phyloP scores from a whole-genome alignment of 805 yeast species.

The Myxozyma udenii region DNA sequence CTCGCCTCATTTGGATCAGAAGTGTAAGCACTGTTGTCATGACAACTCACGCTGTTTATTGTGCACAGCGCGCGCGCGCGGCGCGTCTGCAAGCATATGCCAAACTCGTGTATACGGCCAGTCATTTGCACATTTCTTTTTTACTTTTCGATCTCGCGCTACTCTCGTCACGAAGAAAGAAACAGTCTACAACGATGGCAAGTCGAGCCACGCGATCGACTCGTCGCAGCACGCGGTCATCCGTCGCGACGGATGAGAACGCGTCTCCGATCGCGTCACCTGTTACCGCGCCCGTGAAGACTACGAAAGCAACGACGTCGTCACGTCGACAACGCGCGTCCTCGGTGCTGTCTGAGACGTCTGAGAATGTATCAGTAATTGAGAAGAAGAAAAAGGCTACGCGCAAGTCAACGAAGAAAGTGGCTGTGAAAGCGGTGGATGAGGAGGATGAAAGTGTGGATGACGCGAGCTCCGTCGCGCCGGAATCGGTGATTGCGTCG shows the following conservation, averaged over 20 bases:
- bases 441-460: neutral
- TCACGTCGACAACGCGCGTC: neutral
- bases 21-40: too few relatives aligned
- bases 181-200: too few relatives aligned
- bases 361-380: neutral
- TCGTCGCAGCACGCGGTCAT: slow-evolving; percentile 5
- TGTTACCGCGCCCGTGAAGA: neutral
- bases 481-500: too few relatives aligned
- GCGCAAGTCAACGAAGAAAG: slow-evolving; percentile 3
- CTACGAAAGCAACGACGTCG: neutral
- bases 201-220: slow-evolving; percentile 6
- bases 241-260: slow-evolving; percentile 5
- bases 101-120: too few relatives aligned
- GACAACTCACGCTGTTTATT: too few relatives aligned
- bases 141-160: too few relatives aligned
- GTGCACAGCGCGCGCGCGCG: too few relatives aligned
- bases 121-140: too few relatives aligned
- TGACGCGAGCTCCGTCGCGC: neutral
- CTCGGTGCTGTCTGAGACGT: neutral
- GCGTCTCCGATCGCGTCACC: neutral
- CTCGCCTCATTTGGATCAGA: too few relatives aligned
- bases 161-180: too few relatives aligned
- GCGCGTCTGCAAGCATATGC: too few relatives aligned
- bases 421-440: slow-evolving; percentile 1
- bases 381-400: neutral